Conservation (phyloP, 176 grass and related monocot species). For the Rhynchospora breviuscula region DNA sequence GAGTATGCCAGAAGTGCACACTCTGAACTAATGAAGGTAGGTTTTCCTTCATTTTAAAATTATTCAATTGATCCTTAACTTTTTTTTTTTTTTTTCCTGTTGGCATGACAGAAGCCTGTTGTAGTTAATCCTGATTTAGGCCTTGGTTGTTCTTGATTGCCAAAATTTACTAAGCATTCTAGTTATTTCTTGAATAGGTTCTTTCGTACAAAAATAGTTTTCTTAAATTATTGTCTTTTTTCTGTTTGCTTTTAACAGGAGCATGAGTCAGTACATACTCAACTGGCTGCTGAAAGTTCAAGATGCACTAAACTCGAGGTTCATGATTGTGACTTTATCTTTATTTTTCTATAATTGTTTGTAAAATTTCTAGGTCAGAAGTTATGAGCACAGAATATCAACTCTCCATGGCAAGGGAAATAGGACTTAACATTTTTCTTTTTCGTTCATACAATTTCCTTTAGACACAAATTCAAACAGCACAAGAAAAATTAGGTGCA, state of each 20-base stretch:
- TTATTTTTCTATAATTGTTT: slow-evolving; percentile 7
- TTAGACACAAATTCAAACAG: slow-evolving; percentile 66
- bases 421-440: slow-evolving; percentile 16
- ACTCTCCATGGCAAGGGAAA: neutral
- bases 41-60: neutral
- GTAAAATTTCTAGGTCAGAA: slow-evolving; percentile 6
- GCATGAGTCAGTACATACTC: slow-evolving; percentile 80
- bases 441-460: slow-evolving; percentile 21
- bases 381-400: neutral
- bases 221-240: slow-evolving; percentile 1
- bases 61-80: slow-evolving; percentile 9
- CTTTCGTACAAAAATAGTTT: neutral
- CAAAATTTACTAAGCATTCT: neutral
- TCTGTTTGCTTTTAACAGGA: slow-evolving; percentile 51
- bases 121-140: neutral
- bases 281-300: slow-evolving; percentile 72
- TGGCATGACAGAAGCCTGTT: neutral
- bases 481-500: slow-evolving; percentile 57
- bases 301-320: slow-evolving; percentile 92
- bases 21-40: slow-evolving; percentile 71
- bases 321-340: slow-evolving; percentile 27
- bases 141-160: neutral
- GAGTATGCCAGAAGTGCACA: slow-evolving; percentile 52
- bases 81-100: neutral
- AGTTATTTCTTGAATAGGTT: neutral